A percentile compares a stretch with the other conserved stretches of the same genome.
These are phyloP conservation scores for Phytopythium helicoides DNA, from an alignment of 352 stramenopile genomes.

Conservation along the genomic window DNA sequence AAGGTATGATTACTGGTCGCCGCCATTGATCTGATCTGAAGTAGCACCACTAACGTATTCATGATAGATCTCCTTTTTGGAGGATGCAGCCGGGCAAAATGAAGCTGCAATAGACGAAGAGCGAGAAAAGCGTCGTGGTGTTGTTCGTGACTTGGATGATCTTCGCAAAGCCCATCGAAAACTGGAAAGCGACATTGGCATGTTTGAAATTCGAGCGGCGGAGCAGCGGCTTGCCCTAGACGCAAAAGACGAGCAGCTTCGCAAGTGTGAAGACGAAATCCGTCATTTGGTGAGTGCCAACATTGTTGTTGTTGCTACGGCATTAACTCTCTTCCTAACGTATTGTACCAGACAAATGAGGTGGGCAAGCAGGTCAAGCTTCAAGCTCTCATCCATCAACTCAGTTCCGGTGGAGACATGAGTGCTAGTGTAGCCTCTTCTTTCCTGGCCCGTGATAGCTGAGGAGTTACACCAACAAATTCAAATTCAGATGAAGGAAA, in stretches of 20 bases:
- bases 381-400: conserved; percentile 79
- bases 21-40: no score
- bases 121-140: conserved; percentile 41
- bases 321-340: no score
- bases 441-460: conserved; percentile 59
- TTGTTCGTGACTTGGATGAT: conserved; percentile 57
- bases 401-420: conserved; percentile 65
- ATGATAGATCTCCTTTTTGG: conserved; percentile 45
- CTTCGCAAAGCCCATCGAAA: conserved; percentile 63
- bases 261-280: conserved; percentile 70
- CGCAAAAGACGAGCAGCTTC: conserved; percentile 59
- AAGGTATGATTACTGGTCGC: conserved; percentile 50
- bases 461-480: neutral
- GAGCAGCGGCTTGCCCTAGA: conserved; percentile 59
- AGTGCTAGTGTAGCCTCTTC: conserved; percentile 44
- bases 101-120: conserved; percentile 64
- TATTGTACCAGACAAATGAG: conserved; percentile 67
- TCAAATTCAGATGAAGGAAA: conserved; percentile 4
- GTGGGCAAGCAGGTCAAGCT: conserved; percentile 79
- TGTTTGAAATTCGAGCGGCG: conserved; percentile 55
- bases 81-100: conserved; percentile 38
- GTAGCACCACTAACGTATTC: neutral
- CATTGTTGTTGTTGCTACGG: no score
- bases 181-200: conserved; percentile 60
- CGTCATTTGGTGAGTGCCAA: conserved; percentile 48